phyloP scores from a whole-genome alignment of 495 filamentous ascomycete species.

The Penicillium cataractarum region DNA sequence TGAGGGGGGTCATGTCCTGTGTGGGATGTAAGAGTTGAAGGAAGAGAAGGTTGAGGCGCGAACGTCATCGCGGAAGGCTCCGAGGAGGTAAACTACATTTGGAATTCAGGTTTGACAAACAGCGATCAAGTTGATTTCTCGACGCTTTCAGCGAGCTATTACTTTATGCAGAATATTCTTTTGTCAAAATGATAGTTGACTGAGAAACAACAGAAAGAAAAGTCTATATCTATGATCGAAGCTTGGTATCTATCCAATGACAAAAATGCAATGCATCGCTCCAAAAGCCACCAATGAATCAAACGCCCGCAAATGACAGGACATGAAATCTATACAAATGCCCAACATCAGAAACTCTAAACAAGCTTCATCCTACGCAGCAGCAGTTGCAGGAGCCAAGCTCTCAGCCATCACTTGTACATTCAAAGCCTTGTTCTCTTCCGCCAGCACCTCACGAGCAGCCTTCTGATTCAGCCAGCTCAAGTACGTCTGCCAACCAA shows the following conservation, averaged over 20 bases:
- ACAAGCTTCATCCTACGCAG: conserved; percentile 24
- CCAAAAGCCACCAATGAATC: neutral
- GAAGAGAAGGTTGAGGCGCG: conserved; percentile 3
- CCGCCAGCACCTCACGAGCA: conserved; percentile 54
- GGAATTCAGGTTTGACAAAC: conserved; percentile 3
- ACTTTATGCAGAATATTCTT: neutral
- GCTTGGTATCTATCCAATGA: conserved; percentile 21
- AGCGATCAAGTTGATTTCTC: neutral
- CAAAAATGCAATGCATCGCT: conserved; percentile 23
- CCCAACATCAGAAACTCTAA: neutral
- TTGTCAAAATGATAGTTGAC: neutral
- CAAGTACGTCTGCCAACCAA: conserved; percentile 92
- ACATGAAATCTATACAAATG: conserved; percentile 25
- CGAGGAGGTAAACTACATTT: conserved; percentile 7
- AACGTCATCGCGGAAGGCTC: conserved; percentile 16
- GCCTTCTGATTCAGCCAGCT: conserved; percentile 78
- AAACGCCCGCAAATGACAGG: conserved; percentile 10
- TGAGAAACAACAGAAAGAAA: neutral
- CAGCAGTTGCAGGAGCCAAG: conserved; percentile 24
- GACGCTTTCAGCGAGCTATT: neutral
- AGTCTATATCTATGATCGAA: conserved; percentile 23
- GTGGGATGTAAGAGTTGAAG: conserved; percentile 12
- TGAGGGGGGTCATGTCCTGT: conserved; percentile 26
- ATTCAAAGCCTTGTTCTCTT: conserved; percentile 4
- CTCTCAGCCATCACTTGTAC: conserved; percentile 11